Base-by-base conservation (phyloP, 192 early-diverging fungal species). In the Glomus cerebriforme region DNA sequence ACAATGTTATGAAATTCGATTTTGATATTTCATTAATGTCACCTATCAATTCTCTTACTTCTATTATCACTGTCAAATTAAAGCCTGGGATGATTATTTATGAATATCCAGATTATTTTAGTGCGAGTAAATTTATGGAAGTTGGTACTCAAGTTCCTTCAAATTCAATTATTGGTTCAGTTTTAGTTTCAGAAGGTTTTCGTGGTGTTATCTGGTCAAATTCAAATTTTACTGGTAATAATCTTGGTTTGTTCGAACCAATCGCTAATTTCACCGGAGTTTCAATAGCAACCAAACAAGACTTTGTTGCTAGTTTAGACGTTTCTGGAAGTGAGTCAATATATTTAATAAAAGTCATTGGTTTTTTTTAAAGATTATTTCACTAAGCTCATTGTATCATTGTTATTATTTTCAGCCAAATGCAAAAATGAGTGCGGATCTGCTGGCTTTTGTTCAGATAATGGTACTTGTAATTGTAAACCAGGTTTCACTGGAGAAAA, bases 191-290 rank as follows among this genome's bases (percentile, higher is more conserved):
- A 15, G 35, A 58, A 31, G 47, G 39, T 10, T 37, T 68, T 15
- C 34, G 66, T 34, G 77, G 17, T 26, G 39, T 78, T 34, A 32
- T 64, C 10, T 77, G 75, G 75, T 15, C 13, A 39, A 37, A 60
- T 22, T 15, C 32, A 10, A 68, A 66, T 35, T 68, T 68, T n/a
- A 58, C 45, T 34, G 77, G 77, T n/a, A 26, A 67, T 32, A 78
- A 78, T 58, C n/a, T 78, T 19, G 77, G 43, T 32, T 59, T 78
- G 54, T 78, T 65, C 39, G 77, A 78, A 45, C 22, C 77, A 4
- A 37, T 78, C 22, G 62, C 64, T n/a, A 68, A 68, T 69, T 78
- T 78, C 9, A 59, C 63, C 4, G 65, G 77, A 32, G 32, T 59
- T 12, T 15, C 31, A 8, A 26, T 54, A 27, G 65, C 26, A 0